Conservation (phyloP, 164 flowering plant species). For the Vitis riparia region DNA sequence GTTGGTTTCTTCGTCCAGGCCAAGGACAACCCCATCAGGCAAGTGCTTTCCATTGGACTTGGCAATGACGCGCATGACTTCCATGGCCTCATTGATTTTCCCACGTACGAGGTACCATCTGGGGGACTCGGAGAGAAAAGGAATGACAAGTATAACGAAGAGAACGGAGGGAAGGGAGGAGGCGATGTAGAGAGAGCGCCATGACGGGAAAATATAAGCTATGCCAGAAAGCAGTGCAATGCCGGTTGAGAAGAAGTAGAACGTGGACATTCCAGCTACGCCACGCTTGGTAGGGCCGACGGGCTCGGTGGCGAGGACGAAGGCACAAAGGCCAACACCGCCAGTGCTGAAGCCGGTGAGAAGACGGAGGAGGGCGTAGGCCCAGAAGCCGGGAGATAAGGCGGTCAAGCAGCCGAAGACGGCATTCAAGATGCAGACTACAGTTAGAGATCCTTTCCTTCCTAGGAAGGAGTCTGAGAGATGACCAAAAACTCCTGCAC, state of each 20-base stretch:
- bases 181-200: conserved; percentile 82
- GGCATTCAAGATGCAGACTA: conserved; percentile 65
- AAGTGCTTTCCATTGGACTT: conserved; percentile 51
- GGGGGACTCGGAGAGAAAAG: conserved; percentile 85
- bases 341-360: conserved; percentile 91
- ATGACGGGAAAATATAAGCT: conserved; percentile 69
- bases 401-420: conserved; percentile 76
- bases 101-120: conserved; percentile 88
- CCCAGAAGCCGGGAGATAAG: conserved; percentile 59
- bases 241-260: conserved; percentile 89
- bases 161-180: conserved; percentile 76
- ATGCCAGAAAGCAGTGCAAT: conserved; percentile 70
- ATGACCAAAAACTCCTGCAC: conserved; percentile 92
- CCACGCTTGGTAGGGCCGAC: conserved; percentile 82
- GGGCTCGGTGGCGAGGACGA: conserved; percentile 88
- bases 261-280: conserved; percentile 85
- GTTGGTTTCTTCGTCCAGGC: conserved; percentile 49
- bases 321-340: conserved; percentile 86
- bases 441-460: conserved; percentile 74
- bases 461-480: conserved; percentile 86
- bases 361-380: conserved; percentile 60
- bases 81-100: conserved; percentile 48
- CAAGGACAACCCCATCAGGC: conserved; percentile 48
- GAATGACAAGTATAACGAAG: conserved; percentile 51
- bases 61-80: conserved; percentile 63